phyloP scores from a whole-genome alignment of 768 basidiomycete species.

The Ramaria sp. region DNA sequence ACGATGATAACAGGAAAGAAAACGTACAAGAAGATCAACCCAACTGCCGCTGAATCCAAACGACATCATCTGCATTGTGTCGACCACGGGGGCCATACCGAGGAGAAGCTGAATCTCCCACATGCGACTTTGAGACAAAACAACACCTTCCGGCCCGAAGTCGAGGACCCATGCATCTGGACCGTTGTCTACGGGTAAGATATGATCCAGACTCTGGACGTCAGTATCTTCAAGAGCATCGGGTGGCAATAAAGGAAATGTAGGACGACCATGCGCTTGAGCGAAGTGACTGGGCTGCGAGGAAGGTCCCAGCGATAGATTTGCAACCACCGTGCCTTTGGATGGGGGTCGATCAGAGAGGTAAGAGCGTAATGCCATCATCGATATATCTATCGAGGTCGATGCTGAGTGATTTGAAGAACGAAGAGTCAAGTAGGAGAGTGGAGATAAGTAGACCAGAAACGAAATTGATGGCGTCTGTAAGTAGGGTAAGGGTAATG shows the following conservation, averaged over 20 bases:
- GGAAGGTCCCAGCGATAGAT: conserved; percentile 30
- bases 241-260: conserved; percentile 36
- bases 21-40: conserved; percentile 51
- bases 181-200: conserved; percentile 12
- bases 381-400: conserved; percentile 41
- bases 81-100: conserved; percentile 35
- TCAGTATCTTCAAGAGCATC: conserved; percentile 18
- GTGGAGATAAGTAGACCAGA: conserved; percentile 57
- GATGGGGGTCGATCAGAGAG: conserved; percentile 26
- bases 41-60: conserved; percentile 36
- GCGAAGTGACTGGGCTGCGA: conserved; percentile 44
- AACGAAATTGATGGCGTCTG: conserved; percentile 60
- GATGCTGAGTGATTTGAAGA: conserved; percentile 15
- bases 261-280: conserved; percentile 26
- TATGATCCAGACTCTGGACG: conserved; percentile 17
- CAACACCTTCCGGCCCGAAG: conserved; percentile 60
- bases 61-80: conserved; percentile 30
- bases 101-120: conserved; percentile 59
- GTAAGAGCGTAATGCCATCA: conserved; percentile 33
- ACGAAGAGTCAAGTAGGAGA: conserved; percentile 53
- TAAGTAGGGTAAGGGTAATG: conserved; percentile 65
- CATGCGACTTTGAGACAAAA: conserved; percentile 66
- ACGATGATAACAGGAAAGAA: background rate
- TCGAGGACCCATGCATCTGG: conserved; percentile 54
- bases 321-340: conserved; percentile 46